Evolutionary conservation across 257 asterid genomes (phyloP), one percentile per base, ranked within the genome.

Genomic region (Solanum ossicruentum): DNA sequence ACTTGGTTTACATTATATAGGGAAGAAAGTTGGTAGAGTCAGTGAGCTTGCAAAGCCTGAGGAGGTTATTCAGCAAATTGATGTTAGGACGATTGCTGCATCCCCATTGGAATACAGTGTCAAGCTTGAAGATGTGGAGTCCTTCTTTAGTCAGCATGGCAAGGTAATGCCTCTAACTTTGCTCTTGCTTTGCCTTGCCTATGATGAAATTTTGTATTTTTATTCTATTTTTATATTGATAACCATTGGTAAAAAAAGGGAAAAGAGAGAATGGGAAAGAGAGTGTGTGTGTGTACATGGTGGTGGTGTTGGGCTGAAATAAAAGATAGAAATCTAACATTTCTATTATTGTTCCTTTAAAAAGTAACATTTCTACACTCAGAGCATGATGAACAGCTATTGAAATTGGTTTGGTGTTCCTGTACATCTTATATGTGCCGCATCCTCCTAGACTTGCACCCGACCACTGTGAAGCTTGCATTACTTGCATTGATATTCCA

Each of bases 51-150:
- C 95, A 12, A 92, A 95, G 89, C 92, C 93, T 0, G 99, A 95
- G 83, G 98, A 92, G 92, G 95, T 90, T 41, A 95, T 97, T 57
- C 93, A 94, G 88, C 99, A 95, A 88, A 63, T 88, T 69, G 97
- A 94, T 88, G 92, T 80, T 17, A 90, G 95, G 85, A 97, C 99
- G 49, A 86, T 97, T 81, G 98, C 99, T 75, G 99, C 93, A 80
- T 93, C 98, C 10, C 98, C 99, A 7, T 89, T 97, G 51, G 98
- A 89, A 86, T 92, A 91, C 86, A 93, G 92, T 79, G 93, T 93
- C 84, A 94, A 92, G 85, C 94, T 90, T 87, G 99, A 97, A 89
- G 93, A 91, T 39, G 91, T 97, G 1, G 98, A 95, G 85, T 86
- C 96, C 1, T 95, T 94, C 89, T 97, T 97, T 58, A 80, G 89